phyloP scores from a whole-genome alignment of 2,329 filamentous ascomycete genomes.

The Periglandula ipomoeae region DNA sequence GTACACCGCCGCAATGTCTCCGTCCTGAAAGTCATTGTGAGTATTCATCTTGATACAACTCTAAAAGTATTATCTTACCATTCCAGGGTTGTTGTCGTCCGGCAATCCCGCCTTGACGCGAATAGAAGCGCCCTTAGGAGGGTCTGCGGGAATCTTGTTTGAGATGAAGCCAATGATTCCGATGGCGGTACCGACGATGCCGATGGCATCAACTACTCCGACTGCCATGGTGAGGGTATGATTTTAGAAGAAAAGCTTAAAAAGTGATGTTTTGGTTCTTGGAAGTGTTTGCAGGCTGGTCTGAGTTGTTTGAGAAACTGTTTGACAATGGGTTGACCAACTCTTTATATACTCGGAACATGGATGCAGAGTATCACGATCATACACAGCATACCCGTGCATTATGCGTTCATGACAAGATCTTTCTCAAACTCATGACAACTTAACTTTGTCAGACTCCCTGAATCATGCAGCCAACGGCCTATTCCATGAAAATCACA shows the following conservation, averaged over 20 bases:
- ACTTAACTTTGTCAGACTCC: too few species aligned
- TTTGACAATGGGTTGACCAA: too few species aligned
- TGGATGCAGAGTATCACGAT: too few species aligned
- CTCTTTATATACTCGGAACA: too few species aligned
- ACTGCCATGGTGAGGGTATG: neutral
- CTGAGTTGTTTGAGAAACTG: too few species aligned
- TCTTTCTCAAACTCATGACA: too few species aligned
- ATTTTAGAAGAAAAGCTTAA: neutral
- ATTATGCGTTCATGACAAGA: too few species aligned
- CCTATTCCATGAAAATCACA: too few species aligned
- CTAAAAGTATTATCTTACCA: neutral
- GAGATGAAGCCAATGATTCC: neutral
- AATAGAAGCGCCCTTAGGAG: neutral
- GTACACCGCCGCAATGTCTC: neutral
- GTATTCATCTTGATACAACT: neutral
- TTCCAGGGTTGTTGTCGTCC: neutral
- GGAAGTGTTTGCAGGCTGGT: too few species aligned
- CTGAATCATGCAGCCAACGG: too few species aligned
- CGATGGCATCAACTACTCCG: neutral
- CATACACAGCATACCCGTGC: too few species aligned
- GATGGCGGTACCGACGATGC: neutral
- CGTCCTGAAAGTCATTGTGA: neutral
- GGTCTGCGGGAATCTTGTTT: neutral
- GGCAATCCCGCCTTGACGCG: neutral
- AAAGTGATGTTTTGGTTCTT: too few species aligned